Base-by-base conservation (phyloP, 441 rosid species). In the Croton laevigatus region DNA sequence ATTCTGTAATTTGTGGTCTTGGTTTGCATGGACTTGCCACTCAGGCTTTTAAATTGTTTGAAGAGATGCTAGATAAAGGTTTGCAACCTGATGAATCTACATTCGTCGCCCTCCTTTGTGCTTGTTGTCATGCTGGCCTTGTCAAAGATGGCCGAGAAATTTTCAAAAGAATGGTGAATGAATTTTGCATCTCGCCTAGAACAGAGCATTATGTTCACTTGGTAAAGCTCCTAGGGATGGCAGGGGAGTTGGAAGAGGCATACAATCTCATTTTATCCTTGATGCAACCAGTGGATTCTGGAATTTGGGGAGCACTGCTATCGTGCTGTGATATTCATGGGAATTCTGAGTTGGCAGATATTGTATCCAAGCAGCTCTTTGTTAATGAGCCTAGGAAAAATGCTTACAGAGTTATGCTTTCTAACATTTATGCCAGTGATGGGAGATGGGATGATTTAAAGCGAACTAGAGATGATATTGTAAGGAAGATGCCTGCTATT, bases 121-220 rank as follows among this genome's bases (percentile, higher is more conserved):
- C 90, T 65, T 94, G 97, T 81, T 91, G 94, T 70, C 97, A 94
- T 73, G 80, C 87, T 5, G 97, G 97, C 75, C 88, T 88, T 60
- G 82, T 88, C 64, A 23, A 77, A 37, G 81, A 85, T 27, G 98
- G 97, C 48, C 72, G 68, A 76, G 82, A 81, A 74, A 71, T 87
- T 49, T 88, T 90, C 77, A 71, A 76, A 77, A 81, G 81, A 73
- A 94, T 94, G 97, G 73, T 66, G 67, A 78, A 79, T 54, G 94
- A 94, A 65, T 94, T 86, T 83, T 73, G 80, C 55, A 74, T 94
- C 72, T 79, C 80, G 62, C 81, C 94, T 17, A 38, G 70, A 75
- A 81, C 86, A 0, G 91, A 90, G 76, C 98, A 93, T 81, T 77
- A 79, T 59, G 82, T 93, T 75, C 79, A 91, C 82, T 70, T 89